A percentile compares a stretch with the other conserved stretches of the same genome.
These are phyloP conservation scores for Leptodermis oblonga DNA, from an alignment of 257 asterid species.

Conservation along the genomic window DNA sequence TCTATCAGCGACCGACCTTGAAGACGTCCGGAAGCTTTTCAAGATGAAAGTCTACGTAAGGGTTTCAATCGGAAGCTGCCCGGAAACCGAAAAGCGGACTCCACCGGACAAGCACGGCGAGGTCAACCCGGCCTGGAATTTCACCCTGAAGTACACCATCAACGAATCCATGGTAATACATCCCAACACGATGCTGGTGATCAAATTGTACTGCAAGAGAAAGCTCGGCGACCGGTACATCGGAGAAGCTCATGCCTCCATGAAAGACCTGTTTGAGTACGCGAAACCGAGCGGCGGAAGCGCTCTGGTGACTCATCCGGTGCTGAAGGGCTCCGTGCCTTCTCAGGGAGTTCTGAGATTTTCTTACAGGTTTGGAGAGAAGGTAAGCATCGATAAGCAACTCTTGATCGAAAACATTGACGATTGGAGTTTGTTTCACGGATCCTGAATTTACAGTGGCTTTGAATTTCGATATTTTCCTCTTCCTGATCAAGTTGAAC, in stretches of 20 bases:
- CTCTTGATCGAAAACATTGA: slow-evolving; percentile 44
- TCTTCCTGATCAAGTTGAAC: neutral
- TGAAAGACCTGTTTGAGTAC: slow-evolving; percentile 58
- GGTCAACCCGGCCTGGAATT: slow-evolving; percentile 72
- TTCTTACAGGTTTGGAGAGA: slow-evolving; percentile 59
- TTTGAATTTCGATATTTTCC: neutral
- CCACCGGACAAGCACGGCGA: slow-evolving; percentile 57
- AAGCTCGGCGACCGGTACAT: slow-evolving; percentile 64
- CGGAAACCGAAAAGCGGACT: slow-evolving; percentile 32
- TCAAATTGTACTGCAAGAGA: slow-evolving; percentile 61
- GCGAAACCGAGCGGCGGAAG: slow-evolving; percentile 39
- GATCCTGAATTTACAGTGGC: neutral
- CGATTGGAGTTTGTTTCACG: slow-evolving; percentile 16
- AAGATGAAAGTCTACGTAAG: slow-evolving; percentile 65
- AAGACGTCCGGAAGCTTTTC: slow-evolving; percentile 39
- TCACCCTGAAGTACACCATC: slow-evolving; percentile 44
- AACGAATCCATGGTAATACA: slow-evolving; percentile 42
- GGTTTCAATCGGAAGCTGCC: slow-evolving; percentile 43
- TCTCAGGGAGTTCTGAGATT: slow-evolving; percentile 59
- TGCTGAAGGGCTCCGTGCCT: slow-evolving; percentile 46
- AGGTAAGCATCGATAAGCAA: slow-evolving; percentile 44
- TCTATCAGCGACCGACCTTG: slow-evolving; percentile 57
- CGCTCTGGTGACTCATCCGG: slow-evolving; percentile 44
- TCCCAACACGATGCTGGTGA: slow-evolving; percentile 43
- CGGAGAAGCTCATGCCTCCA: slow-evolving; percentile 54